Percentiles rank a stretch among this genome's conserved stretches.
Evolutionary conservation across 345 rosid genomes (phyloP).

Genomic region (Brassica nigra): DNA sequence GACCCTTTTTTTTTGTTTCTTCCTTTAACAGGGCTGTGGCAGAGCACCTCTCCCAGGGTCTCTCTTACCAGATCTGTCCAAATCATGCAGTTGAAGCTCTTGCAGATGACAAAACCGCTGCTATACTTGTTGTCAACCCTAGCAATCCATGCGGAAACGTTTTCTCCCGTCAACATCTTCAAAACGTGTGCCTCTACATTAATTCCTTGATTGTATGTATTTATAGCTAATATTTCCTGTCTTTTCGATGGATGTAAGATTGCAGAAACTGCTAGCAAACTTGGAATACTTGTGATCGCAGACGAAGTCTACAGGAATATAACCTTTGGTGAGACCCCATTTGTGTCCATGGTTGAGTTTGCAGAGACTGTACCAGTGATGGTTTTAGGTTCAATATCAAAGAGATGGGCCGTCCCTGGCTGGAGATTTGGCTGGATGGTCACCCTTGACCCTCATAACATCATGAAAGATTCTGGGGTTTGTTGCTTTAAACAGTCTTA

Average conservation of each 20-base stretch:
- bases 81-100: conserved; percentile 38
- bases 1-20: neutral
- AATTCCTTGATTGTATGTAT: too few species aligned
- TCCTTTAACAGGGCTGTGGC: conserved; percentile 39
- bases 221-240: neutral
- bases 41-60: conserved; percentile 37
- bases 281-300: conserved; percentile 54
- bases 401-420: conserved; percentile 61
- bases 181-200: neutral
- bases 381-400: conserved; percentile 56
- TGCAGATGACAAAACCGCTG: conserved; percentile 30
- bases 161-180: conserved; percentile 41
- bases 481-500: neutral
- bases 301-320: conserved; percentile 56
- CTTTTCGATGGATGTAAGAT: conserved; percentile 34
- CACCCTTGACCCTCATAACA: conserved; percentile 43
- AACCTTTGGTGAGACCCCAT: conserved; percentile 50
- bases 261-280: conserved; percentile 57
- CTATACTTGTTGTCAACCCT: conserved; percentile 43
- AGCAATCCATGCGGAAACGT: conserved; percentile 65
- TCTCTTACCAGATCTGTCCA: conserved; percentile 33
- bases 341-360: conserved; percentile 54
- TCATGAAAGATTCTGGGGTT: conserved; percentile 45
- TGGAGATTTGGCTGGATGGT: conserved; percentile 67
- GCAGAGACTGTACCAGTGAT: conserved; percentile 53